phyloP scores from a whole-genome alignment of 1,139 yeast genomes.

The Petasospora fabianii region DNA sequence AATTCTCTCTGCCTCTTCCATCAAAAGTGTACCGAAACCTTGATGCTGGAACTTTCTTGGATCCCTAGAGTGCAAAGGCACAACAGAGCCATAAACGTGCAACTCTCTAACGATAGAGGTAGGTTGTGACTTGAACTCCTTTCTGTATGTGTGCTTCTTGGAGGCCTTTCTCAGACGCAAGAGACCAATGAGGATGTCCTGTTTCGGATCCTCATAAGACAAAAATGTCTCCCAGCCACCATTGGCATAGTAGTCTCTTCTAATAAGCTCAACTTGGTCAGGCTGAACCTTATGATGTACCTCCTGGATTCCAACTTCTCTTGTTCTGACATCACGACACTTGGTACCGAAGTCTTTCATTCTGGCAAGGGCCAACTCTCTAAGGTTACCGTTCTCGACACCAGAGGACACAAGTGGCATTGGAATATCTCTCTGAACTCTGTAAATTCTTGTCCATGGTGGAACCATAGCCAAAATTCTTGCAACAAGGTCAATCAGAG shows the following conservation, averaged over 20 bases:
- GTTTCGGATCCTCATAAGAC: constrained; percentile 95
- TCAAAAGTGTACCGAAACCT: constrained; percentile 93
- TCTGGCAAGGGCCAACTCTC: constrained; percentile 93
- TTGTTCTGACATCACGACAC: constrained; percentile 95
- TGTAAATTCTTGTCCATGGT: constrained; percentile 98
- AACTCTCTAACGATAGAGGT: constrained; percentile 93
- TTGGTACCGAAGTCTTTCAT: constrained; percentile 98
- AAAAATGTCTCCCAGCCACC: constrained; percentile 99
- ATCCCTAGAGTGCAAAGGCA: constrained; percentile 94
- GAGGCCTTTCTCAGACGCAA: constrained; percentile 85
- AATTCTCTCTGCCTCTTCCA: constrained; percentile 98
- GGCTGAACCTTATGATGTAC: constrained; percentile 97
- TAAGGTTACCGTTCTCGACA: constrained; percentile 93
- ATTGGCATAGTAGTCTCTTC: constrained; percentile 95
- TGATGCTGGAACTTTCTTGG: constrained; percentile 98
- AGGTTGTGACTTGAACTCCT: constrained; percentile 79
- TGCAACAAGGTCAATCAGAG: constrained; percentile 89
- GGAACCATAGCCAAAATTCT: constrained; percentile 94
- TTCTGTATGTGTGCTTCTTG: constrained; percentile 84
- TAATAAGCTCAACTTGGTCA: constrained; percentile 90
- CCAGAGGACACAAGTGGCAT: constrained; percentile 99
- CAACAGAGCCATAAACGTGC: constrained; percentile 97
- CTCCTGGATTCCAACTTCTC: constrained; percentile 98
- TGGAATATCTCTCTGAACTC: constrained; percentile 98
- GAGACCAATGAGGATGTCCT: constrained; percentile 90